A percentile compares a stretch with the other conserved stretches of the same genome.
phyloP scores from a whole-genome alignment of 148 eudicot genomes.

The Drosera capensis region DNA sequence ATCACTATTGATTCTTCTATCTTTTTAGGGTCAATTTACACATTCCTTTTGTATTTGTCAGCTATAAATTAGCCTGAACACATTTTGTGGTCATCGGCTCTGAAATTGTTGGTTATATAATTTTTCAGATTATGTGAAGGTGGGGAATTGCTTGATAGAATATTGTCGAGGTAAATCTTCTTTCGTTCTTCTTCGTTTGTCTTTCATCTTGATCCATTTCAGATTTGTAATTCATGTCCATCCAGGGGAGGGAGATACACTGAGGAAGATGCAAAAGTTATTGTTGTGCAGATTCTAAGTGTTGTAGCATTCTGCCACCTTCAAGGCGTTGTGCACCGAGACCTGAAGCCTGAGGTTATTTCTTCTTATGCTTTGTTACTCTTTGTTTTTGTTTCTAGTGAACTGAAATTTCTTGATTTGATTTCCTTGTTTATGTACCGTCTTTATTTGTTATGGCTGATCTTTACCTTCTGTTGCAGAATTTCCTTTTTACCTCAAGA shows the following conservation, averaged over 20 bases:
- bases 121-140: slow-evolving; percentile 53
- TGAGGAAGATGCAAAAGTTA: slow-evolving; percentile 49
- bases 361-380: slow-evolving; percentile 7
- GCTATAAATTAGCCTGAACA: neutral
- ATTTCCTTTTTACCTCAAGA: slow-evolving; percentile 51
- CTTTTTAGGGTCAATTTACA: too few species aligned
- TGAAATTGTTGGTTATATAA: slow-evolving; percentile 1
- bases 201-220: neutral
- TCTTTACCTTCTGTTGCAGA: slow-evolving; percentile 22
- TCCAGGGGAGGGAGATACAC: slow-evolving; percentile 56
- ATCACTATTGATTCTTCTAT: too few species aligned
- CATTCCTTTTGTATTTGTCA: too few species aligned
- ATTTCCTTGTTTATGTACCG: neutral
- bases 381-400: slow-evolving; percentile 1
- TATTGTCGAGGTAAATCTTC: slow-evolving; percentile 39
- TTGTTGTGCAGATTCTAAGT: slow-evolving; percentile 40
- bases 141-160: slow-evolving; percentile 55
- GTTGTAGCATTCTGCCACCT: slow-evolving; percentile 68
- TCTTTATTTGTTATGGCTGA: neutral
- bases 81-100: neutral
- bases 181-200: neutral
- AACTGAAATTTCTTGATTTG: neutral
- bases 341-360: slow-evolving; percentile 60
- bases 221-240: slow-evolving; percentile 4
- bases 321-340: slow-evolving; percentile 73